These are phyloP conservation scores for Kodamaea restingae DNA, from an alignment of 805 yeast species.

Conservation along the genomic window DNA sequence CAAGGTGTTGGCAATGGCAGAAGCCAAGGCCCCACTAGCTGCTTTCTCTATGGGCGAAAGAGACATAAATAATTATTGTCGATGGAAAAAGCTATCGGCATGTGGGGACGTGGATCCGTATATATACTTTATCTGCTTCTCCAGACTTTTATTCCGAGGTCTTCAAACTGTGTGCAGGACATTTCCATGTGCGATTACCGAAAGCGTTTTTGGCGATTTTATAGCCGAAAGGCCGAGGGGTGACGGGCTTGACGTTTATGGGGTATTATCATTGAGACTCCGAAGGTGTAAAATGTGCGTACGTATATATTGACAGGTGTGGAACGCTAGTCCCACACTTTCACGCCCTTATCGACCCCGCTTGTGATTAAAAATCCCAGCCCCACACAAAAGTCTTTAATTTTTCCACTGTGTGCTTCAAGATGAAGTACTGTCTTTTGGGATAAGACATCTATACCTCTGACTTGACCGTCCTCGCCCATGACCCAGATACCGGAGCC, in stretches of 20 bases:
- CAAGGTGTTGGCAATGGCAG: conserved; percentile 70
- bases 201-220: background rate
- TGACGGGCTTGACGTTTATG: too few species aligned
- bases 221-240: conserved; percentile 2
- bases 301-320: too few species aligned
- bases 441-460: conserved; percentile 54
- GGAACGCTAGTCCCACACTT: conserved; percentile 3
- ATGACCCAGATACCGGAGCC: conserved; percentile 57
- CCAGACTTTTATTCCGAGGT: conserved; percentile 9
- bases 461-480: conserved; percentile 63
- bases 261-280: too few species aligned
- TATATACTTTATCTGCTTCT: conserved; percentile 2
- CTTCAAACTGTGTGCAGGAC: conserved; percentile 5
- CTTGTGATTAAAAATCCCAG: conserved; percentile 43
- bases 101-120: conserved; percentile 3
- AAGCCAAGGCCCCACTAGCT: conserved; percentile 76
- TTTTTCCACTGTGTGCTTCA: conserved; percentile 43
- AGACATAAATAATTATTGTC: conserved; percentile 33
- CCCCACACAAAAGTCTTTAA: conserved; percentile 38
- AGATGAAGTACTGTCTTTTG: conserved; percentile 25
- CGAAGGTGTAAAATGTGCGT: too few species aligned
- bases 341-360: conserved; percentile 37
- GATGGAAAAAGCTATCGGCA: background rate
- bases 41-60: conserved; percentile 74
- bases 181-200: conserved; percentile 2